Conservation (phyloP, 257 asterid species). For the Pogostemon cablin region DNA sequence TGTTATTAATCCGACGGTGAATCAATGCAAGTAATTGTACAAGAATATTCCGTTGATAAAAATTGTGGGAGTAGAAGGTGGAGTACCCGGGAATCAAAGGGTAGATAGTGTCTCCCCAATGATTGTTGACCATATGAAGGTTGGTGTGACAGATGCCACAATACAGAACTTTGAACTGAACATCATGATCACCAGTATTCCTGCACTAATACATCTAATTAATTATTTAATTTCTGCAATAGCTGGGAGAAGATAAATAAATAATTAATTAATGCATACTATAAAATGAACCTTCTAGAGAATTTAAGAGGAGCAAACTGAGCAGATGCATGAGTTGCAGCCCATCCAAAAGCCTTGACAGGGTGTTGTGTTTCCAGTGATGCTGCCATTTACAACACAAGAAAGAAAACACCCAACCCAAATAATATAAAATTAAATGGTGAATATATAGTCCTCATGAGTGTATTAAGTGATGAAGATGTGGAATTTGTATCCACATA, state of each 20-base stretch:
- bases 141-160: conserved; percentile 62
- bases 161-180: conserved; percentile 53
- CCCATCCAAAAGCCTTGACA: conserved; percentile 54
- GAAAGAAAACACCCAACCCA: no score
- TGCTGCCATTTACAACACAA: conserved; percentile 40
- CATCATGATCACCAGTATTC: conserved; percentile 53
- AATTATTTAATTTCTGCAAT: not conserved
- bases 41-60: no score
- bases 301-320: conserved; percentile 42
- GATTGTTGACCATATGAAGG: conserved; percentile 48
- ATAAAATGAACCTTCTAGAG: conserved; percentile 41
- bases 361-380: conserved; percentile 51
- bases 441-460: no score
- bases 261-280: not conserved
- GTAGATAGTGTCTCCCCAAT: conserved; percentile 47
- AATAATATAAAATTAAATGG: no score
- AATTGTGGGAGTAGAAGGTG: no score
- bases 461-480: no score
- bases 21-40: no score
- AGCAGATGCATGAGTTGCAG: conserved; percentile 43
- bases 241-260: not conserved
- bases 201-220: conserved; percentile 30
- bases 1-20: no score
- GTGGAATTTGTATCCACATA: no score
- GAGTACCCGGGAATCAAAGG: conserved; percentile 56